Evolutionary conservation across 805 yeast genomes (phyloP).

Genomic region (Metschnikowia lunata): DNA sequence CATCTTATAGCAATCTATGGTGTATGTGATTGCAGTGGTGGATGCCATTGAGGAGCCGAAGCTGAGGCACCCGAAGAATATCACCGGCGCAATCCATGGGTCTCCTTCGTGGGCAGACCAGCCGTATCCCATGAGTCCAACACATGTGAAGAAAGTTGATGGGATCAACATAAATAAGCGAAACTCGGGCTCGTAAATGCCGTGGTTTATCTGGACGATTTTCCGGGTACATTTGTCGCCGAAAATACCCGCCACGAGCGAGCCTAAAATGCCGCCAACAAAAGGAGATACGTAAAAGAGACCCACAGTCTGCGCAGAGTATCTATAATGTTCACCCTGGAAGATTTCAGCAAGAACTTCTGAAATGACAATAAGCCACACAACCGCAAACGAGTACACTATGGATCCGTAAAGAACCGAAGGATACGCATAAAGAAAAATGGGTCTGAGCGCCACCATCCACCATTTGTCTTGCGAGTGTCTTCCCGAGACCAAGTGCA

Average conservation of each 20-base stretch:
- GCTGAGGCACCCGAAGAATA: slow-evolving; percentile 52
- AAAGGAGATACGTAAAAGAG: slow-evolving; percentile 53
- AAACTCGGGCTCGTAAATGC: slow-evolving; percentile 61
- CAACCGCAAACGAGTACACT: slow-evolving; percentile 53
- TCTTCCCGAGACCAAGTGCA: slow-evolving; percentile 46
- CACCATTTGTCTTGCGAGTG: slow-evolving; percentile 49
- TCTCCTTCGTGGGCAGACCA: slow-evolving; percentile 49
- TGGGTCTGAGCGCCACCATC: slow-evolving; percentile 53
- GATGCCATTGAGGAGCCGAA: slow-evolving; percentile 61
- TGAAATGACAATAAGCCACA: slow-evolving; percentile 60
- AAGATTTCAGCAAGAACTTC: slow-evolving; percentile 53
- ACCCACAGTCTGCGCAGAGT: slow-evolving; percentile 45
- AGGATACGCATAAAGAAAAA: slow-evolving; percentile 48
- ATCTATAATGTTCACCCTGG: slow-evolving; percentile 41
- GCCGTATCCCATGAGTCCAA: slow-evolving; percentile 62
- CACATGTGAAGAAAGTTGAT: slow-evolving; percentile 36
- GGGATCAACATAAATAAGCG: slow-evolving; percentile 52
- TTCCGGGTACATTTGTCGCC: slow-evolving; percentile 47
- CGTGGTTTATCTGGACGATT: slow-evolving; percentile 44
- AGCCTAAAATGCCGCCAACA: slow-evolving; percentile 54
- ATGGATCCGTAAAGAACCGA: slow-evolving; percentile 48
- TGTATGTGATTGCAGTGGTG: slow-evolving; percentile 56
- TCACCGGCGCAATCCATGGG: slow-evolving; percentile 53
- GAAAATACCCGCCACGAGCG: slow-evolving; percentile 47
- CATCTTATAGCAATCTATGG: slow-evolving; percentile 53